phyloP scores from a whole-genome alignment of 2,329 filamentous ascomycete species.

The Diaporthe eres region DNA sequence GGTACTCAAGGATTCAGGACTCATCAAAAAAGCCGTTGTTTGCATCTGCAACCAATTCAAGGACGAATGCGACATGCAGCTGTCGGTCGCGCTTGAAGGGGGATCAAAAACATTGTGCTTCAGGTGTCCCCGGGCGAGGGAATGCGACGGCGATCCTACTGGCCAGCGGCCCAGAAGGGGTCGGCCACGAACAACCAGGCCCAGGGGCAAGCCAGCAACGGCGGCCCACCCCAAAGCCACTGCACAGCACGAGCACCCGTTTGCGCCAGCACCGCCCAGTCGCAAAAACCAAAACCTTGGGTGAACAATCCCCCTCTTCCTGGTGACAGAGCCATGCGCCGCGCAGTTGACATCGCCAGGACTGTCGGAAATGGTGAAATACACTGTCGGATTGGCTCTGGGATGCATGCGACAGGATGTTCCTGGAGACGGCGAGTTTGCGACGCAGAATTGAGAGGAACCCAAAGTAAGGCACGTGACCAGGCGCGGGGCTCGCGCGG shows the following conservation, averaged over 20 bases:
- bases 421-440: conserved; percentile 13
- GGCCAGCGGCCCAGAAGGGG: conserved; percentile 42
- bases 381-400: not conserved
- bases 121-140: conserved; percentile 36
- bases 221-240: conserved; percentile 26
- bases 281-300: conserved; percentile 24
- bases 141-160: conserved; percentile 47
- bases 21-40: not conserved
- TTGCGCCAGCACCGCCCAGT: conserved; percentile 34
- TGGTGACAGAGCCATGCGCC: conserved; percentile 31
- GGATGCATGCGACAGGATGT: conserved; percentile 29
- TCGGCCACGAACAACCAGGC: conserved; percentile 32
- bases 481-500: conserved; percentile 34
- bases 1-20: not conserved
- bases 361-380: not conserved
- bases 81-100: not conserved
- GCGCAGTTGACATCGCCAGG: not conserved
- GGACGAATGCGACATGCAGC: not conserved
- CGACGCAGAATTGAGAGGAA: conserved; percentile 23
- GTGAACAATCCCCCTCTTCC: conserved; percentile 32
- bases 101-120: conserved; percentile 47
- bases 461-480: conserved; percentile 29
- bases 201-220: conserved; percentile 30
- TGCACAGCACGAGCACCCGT: conserved; percentile 21
- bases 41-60: conserved; percentile 3